Conservation (phyloP, 306 rosid species). For the Quercus robur region DNA sequence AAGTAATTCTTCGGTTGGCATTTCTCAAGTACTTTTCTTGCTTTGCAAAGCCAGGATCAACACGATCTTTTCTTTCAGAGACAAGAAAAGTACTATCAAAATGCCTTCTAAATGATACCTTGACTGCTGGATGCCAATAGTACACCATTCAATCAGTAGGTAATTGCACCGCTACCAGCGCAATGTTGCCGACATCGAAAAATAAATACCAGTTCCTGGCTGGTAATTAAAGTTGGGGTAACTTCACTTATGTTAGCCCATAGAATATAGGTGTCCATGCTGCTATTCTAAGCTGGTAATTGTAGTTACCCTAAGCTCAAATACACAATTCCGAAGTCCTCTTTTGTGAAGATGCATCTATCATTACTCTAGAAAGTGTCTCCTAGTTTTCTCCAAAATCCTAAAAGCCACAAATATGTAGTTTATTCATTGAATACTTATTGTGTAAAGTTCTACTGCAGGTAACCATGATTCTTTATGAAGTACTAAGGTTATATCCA, state of each 20-base stretch:
- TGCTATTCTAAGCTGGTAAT: not conserved
- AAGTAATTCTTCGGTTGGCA: not conserved
- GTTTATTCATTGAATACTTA: not conserved
- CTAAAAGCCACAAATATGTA: not conserved
- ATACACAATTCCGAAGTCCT: not conserved
- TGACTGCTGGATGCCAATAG: not conserved
- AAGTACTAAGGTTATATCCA: conserved; percentile 54
- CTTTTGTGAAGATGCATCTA: not conserved
- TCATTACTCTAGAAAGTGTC: not conserved
- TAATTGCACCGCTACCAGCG: not conserved
- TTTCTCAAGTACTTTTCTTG: not conserved
- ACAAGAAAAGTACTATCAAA: not conserved
- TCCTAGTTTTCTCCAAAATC: not conserved
- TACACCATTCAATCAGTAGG: not conserved
- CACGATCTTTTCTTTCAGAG: not conserved
- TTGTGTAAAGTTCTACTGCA: conserved; percentile 14
- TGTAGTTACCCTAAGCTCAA: not conserved
- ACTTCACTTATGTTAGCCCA: not conserved
- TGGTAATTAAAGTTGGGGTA: too few relatives aligned
- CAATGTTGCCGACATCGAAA: not conserved
- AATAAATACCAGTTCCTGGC: too few relatives aligned
- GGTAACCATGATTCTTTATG: conserved; percentile 48
- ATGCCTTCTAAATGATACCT: not conserved
- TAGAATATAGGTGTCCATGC: not conserved
- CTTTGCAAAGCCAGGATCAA: not conserved